Evolutionary conservation across 2,329 filamentous ascomycete species (phyloP).

Genomic region (Trichoderma harzianum): DNA sequence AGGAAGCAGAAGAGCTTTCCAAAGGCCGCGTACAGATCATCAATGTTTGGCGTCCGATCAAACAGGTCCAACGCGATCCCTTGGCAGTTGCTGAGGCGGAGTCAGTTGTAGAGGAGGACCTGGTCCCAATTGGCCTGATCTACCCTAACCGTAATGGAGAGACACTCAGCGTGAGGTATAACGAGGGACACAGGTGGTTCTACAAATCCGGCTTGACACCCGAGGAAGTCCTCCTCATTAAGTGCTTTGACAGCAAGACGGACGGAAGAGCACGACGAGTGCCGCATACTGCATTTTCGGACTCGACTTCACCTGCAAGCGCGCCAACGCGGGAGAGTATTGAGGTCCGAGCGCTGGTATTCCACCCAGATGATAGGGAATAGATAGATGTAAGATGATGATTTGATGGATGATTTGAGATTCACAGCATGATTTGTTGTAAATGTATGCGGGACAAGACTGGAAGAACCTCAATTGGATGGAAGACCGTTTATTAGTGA

Average conservation of each 20-base stretch:
- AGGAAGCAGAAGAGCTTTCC: slow-evolving; percentile 42
- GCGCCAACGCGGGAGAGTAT: slow-evolving; percentile 56
- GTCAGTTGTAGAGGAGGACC: slow-evolving; percentile 48
- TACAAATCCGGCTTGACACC: slow-evolving; percentile 51
- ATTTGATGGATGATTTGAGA: background rate
- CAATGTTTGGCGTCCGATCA: slow-evolving; percentile 52
- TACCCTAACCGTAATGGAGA: slow-evolving; percentile 50
- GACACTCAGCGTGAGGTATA: slow-evolving; percentile 45
- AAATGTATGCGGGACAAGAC: background rate
- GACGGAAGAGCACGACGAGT: slow-evolving; percentile 51
- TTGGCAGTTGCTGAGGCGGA: slow-evolving; percentile 51
- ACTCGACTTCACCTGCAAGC: slow-evolving; percentile 37
- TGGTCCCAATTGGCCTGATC: slow-evolving; percentile 47
- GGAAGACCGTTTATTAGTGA: background rate
- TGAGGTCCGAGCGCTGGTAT: slow-evolving; percentile 53
- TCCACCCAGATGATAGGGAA: slow-evolving; percentile 42
- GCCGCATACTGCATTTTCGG: slow-evolving; percentile 55
- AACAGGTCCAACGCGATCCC: slow-evolving; percentile 51
- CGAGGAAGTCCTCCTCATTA: slow-evolving; percentile 56
- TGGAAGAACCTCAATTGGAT: background rate
- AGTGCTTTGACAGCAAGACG: slow-evolving; percentile 58
- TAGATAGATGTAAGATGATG: slow-evolving; percentile 15
- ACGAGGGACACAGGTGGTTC: slow-evolving; percentile 47
- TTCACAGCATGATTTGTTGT: background rate
- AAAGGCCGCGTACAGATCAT: slow-evolving; percentile 49